Evolutionary conservation across 805 yeast genomes (phyloP), one percentile per base, ranked within the genome.

Genomic region (Candida morakotiae): DNA sequence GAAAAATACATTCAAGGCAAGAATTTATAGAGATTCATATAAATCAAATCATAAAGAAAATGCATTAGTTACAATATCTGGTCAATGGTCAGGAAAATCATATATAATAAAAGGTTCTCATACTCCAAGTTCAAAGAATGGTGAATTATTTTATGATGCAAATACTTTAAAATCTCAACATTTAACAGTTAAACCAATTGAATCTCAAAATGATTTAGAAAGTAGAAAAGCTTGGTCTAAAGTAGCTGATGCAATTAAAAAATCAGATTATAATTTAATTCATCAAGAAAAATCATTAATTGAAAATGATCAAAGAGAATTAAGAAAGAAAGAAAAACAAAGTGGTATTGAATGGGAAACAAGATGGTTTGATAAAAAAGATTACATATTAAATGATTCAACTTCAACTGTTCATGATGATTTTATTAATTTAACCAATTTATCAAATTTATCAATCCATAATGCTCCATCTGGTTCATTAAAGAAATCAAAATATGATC

Each of bases 71-170:
- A 84, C 95, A 11, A 81, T 93, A 42, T 52, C 69, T 32, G 98
- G 98, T 32, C 97, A 88, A 67, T 93, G 98, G 98, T 81, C 93
- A 11, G 91, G 83, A 22, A 66, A 67, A 46, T 83, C 91, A 13
- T 72, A 67, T 50, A 79, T 86, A 46, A 67, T 64, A 44, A 73
- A 75, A 55, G 89, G 87, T 41, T 51, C 68, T 6, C 55, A 64
- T 18, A 58, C 77, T 8, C 68, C 69, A 14, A 41, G 71, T 3
- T 54, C 70, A 26, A 69, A 72, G 33, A 62, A 68, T 15, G 71
- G 66, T 30, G 72, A 66, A 27, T 49, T 78, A 23, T 85, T 85
- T 53, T 81, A 80, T 54, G 86, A 83, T 57, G 84, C 87, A 3
- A 54, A 56, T 28, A 62, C 61, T 29, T 56, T 64, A 23, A 58